Evolutionary conservation across 768 basidiomycete genomes (phyloP).

Genomic region (Dacryopinax spathularia): DNA sequence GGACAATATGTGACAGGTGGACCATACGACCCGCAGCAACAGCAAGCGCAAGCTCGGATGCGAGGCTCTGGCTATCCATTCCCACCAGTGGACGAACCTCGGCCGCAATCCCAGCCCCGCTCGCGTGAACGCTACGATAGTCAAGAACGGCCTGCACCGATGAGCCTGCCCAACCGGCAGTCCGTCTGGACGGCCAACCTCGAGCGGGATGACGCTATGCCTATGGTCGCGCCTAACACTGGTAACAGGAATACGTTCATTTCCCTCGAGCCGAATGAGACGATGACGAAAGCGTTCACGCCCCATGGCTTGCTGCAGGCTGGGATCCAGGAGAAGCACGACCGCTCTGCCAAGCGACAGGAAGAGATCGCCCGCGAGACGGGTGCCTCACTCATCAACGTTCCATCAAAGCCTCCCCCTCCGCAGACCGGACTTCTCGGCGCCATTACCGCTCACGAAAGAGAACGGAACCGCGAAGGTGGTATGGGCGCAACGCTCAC

Average conservation of each 20-base stretch:
- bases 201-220: conserved; percentile 40
- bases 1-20: no score
- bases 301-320: conserved; percentile 90
- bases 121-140: neutral
- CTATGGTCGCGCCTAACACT: conserved; percentile 26
- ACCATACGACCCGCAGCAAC: neutral
- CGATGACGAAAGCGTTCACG: conserved; percentile 85
- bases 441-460: conserved; percentile 88
- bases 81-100: neutral
- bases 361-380: conserved; percentile 86
- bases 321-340: conserved; percentile 88
- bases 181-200: conserved; percentile 82
- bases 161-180: conserved; percentile 32
- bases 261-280: conserved; percentile 49
- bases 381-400: conserved; percentile 84
- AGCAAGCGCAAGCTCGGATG: neutral
- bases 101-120: neutral
- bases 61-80: neutral
- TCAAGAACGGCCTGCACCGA: neutral
- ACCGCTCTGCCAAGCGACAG: conserved; percentile 87
- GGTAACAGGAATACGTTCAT: conserved; percentile 45
- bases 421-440: conserved; percentile 92
- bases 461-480: conserved; percentile 86
- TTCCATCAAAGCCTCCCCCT: conserved; percentile 87
- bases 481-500: conserved; percentile 90